Evolutionary conservation across 169 alveolate genomes (phyloP), one percentile per base, ranked within the genome.

Genomic region (Plasmodium vinckei): DNA sequence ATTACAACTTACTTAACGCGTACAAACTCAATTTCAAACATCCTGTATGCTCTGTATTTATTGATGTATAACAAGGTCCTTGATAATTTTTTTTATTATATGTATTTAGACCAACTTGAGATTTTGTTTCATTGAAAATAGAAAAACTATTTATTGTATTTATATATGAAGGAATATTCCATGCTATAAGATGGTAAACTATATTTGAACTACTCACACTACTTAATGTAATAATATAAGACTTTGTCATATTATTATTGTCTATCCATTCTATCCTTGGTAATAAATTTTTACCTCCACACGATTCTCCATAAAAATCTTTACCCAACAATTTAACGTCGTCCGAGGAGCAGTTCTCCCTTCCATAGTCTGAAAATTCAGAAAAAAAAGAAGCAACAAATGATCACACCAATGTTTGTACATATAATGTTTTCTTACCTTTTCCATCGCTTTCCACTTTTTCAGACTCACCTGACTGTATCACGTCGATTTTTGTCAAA

Each of bases 141-240:
- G 70, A 63, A 57, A 57, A 64, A 42, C 63, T 49, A 51, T 77
- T 77, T 64, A 77, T 63, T 51, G 33, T 17, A 33, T 77, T 77
- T 64, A 77, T 54, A 64, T 77, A 27, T 63, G 77, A 21, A 9
- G 88, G 88, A 4, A 77, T 64, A 68, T 77, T 77, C 88, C 88
- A 77, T 49, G 70, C 88, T 42, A 77, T 21, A 39, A 77, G 53
- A 23, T 77, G 88, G 33, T 57, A 27, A 42, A 63, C 53, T 19
- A 9, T 57, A 21, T 33, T 64, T 2, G 61, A 77, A 19, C 51
- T 39, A 19, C 23, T 27, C n/a, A 15, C 46, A 39, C 88, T 77
- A 10, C 72, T 77, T n/a, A 77, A 21, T 19, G 88, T 77, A 39
- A 77, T 44, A 9, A 46, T 75, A 57, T 77, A 77, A 42, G 88